Evolutionary conservation across 257 asterid genomes (phyloP), one percentile per base, ranked within the genome.

Genomic region (Ballota nigra): DNA sequence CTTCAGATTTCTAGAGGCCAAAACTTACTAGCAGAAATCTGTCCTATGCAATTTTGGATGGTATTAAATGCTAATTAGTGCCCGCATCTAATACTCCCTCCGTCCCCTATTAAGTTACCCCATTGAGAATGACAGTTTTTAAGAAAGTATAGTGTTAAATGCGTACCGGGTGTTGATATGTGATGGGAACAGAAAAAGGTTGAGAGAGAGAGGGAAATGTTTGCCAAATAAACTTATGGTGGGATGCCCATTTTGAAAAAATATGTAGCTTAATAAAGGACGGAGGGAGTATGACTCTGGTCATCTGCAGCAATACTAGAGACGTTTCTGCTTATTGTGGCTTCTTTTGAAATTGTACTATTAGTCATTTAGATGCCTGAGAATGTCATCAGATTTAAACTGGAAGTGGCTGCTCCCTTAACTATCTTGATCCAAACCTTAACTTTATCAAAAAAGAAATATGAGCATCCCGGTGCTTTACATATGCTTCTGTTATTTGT

Each of bases 391-490:
- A 64, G 43, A 73, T 41, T 34, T 18, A n/a, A 58, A 51, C 23
- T 2, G 61, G n/a, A 68, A 68, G 9, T 8, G 16, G 29, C 73
- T n/a, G 29, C 73, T 23, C 15, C n/a, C 58, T 64, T 45, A 15
- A 56, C 64, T 77, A 18, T 63, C 19, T 49, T 52, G 70, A 33
- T 33, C 12, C n/a, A n/a, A n/a, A n/a, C n/a, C n/a, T n/a, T n/a
- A n/a, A n/a, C n/a, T n/a, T n/a, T n/a, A n/a, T n/a, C n/a, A n/a
- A n/a, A 16, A 47, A n/a, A 3, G n/a, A 52, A 79, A 53, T 11
- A 64, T 69, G 63, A 65, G 10, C 55, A 52, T 59, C 68, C n/a
- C 62, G 28, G 63, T 71, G 6, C 34, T 31, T 78, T 67, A 15
- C 12, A 2, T 40, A 71, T 78, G 68, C 58, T 64, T 56, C 23